phyloP scores from a whole-genome alignment of 2,329 filamentous ascomycete species.

The Leptographium lundbergii region DNA sequence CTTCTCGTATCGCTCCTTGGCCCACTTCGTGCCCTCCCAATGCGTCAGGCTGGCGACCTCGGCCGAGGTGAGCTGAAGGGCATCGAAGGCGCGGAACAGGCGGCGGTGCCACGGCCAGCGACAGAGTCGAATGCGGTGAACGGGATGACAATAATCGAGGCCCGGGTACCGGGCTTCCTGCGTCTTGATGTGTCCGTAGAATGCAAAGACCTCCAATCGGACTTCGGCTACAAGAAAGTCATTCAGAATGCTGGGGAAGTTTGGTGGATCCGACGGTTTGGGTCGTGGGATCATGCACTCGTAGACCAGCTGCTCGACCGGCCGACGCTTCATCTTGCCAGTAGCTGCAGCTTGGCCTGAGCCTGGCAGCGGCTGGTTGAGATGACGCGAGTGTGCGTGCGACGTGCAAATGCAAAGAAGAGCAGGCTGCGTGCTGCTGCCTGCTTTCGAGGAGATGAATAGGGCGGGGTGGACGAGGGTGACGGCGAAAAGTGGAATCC shows the following conservation, averaged over 20 bases:
- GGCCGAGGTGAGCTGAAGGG: slow-evolving; percentile 50
- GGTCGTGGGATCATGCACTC: slow-evolving; percentile 60
- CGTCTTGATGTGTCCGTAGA: slow-evolving; percentile 68
- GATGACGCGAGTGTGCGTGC: background rate
- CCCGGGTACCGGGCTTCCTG: slow-evolving; percentile 73
- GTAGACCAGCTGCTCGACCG: slow-evolving; percentile 62
- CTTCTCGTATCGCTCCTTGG: slow-evolving; percentile 65
- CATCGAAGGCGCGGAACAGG: slow-evolving; percentile 65
- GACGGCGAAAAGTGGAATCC: background rate
- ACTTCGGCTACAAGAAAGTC: slow-evolving; percentile 65
- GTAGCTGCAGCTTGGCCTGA: background rate
- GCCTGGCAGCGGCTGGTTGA: background rate
- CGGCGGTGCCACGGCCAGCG: slow-evolving; percentile 66
- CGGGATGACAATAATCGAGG: slow-evolving; percentile 61
- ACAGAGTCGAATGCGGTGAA: slow-evolving; percentile 64
- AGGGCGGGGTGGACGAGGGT: background rate
- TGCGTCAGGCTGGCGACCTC: slow-evolving; percentile 64
- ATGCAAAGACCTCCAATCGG: slow-evolving; percentile 63
- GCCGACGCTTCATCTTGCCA: slow-evolving; percentile 54
- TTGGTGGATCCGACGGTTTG: slow-evolving; percentile 53
- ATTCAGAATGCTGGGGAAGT: slow-evolving; percentile 57
- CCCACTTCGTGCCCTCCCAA: slow-evolving; percentile 77
- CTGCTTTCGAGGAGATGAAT: background rate
- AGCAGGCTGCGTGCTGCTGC: background rate
- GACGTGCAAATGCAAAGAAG: background rate